Conservation (phyloP, 306 rosid genomes). For the Prunus mume region DNA sequence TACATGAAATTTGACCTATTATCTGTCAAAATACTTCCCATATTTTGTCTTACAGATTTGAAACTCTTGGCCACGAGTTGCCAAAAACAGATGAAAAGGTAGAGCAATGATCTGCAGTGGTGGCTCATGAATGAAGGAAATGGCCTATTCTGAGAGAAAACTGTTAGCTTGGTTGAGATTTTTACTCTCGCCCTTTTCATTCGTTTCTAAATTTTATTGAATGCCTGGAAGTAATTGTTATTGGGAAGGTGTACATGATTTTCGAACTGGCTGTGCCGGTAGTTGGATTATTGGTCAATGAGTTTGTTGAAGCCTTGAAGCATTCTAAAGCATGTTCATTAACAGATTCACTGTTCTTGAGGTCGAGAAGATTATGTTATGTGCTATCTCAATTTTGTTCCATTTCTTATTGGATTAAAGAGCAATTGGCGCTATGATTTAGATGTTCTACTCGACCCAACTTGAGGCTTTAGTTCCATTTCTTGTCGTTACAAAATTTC, state of each 20-base stretch:
- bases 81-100: not conserved
- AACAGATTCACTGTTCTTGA: not conserved
- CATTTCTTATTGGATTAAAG: not conserved
- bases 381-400: not conserved
- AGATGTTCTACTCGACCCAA: not conserved
- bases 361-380: not conserved
- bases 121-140: not conserved
- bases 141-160: not conserved
- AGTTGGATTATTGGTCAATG: not conserved
- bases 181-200: not conserved
- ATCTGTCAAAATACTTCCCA: too few relatives aligned
- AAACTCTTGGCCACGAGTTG: not conserved
- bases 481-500: too few relatives aligned
- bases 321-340: not conserved
- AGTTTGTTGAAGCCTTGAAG: not conserved
- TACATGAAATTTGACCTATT: too few relatives aligned
- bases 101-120: not conserved
- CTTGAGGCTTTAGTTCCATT: too few relatives aligned
- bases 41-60: too few relatives aligned
- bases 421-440: not conserved
- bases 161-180: not conserved
- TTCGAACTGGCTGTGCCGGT: not conserved
- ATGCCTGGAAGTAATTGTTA: not conserved
- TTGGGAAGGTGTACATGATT: not conserved
- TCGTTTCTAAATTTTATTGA: not conserved